Evolutionary conservation across 164 flowering plant genomes (phyloP).

Genomic region (Dillenia turbinata): DNA sequence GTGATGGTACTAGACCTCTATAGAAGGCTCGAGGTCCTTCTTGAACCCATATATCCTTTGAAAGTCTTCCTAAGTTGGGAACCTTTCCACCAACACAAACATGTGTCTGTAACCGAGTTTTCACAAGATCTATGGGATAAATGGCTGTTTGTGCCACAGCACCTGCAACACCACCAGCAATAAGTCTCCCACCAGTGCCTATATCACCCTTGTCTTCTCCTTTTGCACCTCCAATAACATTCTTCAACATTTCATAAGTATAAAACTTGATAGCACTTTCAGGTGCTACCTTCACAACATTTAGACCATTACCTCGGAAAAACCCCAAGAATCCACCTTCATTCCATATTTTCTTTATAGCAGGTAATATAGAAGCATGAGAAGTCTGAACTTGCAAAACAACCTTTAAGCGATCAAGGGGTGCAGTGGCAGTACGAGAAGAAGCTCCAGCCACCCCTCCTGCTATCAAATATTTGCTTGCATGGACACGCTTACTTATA

Average conservation of each 20-base stretch:
- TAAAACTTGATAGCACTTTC: conserved; percentile 95
- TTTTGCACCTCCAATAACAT: conserved; percentile 36
- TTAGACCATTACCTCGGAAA: conserved; percentile 94
- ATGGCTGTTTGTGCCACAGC: conserved; percentile 92
- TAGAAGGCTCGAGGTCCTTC: conserved; percentile 96
- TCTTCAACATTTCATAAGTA: conserved; percentile 78
- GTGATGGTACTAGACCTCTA: conserved; percentile 83
- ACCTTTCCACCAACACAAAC: conserved; percentile 56
- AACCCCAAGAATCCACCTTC: conserved; percentile 76
- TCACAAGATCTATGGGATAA: conserved; percentile 92
- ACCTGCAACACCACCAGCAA: conserved; percentile 93
- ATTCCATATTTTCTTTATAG: conserved; percentile 60
- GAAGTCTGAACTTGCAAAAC: conserved; percentile 82
- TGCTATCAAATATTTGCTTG: conserved; percentile 80
- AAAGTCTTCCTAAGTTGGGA: conserved; percentile 52
- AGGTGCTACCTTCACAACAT: conserved; percentile 94
- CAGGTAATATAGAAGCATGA: conserved; percentile 51
- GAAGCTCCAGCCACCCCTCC: conserved; percentile 96
- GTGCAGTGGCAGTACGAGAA: conserved; percentile 98
- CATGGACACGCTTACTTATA: conserved; percentile 76
- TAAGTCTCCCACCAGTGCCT: conserved; percentile 71
- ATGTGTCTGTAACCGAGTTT: conserved; percentile 84
- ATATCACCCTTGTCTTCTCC: conserved; percentile 65
- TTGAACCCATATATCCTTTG: conserved; percentile 79
- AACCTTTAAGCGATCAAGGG: conserved; percentile 93